Conservation (phyloP, 192 early-diverging fungal species). For the Podila horticola region DNA sequence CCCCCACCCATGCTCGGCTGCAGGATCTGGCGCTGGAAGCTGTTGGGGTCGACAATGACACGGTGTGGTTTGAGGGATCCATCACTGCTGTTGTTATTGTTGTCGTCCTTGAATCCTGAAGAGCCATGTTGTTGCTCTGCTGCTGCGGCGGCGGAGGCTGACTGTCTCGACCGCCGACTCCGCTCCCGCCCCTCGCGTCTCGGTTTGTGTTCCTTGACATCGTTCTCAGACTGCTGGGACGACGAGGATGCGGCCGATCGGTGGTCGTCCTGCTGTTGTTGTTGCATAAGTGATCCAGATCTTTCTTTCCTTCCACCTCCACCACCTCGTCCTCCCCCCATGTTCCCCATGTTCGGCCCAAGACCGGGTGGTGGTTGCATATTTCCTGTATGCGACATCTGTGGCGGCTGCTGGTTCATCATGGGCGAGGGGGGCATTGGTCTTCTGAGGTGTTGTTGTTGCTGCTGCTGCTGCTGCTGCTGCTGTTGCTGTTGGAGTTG, state of each 20-base stretch:
- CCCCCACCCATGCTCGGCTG: conserved; percentile 8
- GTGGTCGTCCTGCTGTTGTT: neutral
- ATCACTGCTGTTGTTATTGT: conserved; percentile 12
- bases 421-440: neutral
- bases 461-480: conserved; percentile 15
- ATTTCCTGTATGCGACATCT: neutral
- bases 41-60: conserved; percentile 48
- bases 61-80: conserved; percentile 24
- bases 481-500: conserved; percentile 16
- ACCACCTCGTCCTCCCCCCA: neutral
- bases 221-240: conserved; percentile 22
- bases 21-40: conserved; percentile 44
- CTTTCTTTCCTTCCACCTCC: conserved; percentile 1
- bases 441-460: neutral
- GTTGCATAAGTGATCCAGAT: neutral
- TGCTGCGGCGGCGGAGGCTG: conserved; percentile 3
- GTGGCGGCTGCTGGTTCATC: neutral
- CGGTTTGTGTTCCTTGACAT: conserved; percentile 28
- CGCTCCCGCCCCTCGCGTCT: conserved; percentile 23
- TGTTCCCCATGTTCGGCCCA: conserved; percentile 2
- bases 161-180: conserved; percentile 10
- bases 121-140: neutral
- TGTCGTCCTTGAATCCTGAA: neutral
- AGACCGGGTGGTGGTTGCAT: conserved; percentile 16
- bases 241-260: conserved; percentile 2